Percentiles rank a stretch among this genome's conserved stretches.
Evolutionary conservation across 345 rosid genomes (phyloP).

Genomic region (Rhodomyrtus tomentosa): DNA sequence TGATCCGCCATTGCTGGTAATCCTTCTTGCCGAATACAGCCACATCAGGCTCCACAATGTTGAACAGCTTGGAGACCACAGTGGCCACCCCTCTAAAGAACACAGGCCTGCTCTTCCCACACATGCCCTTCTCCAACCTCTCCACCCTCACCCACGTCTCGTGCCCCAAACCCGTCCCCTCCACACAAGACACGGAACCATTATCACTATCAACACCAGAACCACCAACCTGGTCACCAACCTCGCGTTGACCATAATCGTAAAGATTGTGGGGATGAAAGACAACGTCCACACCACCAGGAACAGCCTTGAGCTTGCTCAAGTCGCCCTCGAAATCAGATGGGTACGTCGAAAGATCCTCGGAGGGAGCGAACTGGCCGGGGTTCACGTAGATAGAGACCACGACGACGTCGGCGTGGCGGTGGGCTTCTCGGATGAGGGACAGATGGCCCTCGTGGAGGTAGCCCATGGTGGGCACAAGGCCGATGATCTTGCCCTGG

Average conservation of each 20-base stretch:
- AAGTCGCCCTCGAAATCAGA: conserved; percentile 78
- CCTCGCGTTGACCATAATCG: conserved; percentile 22
- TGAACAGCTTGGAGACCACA: conserved; percentile 68
- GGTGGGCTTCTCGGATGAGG: conserved; percentile 50
- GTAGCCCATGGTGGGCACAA: conserved; percentile 89
- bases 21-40: conserved; percentile 81
- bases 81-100: conserved; percentile 88
- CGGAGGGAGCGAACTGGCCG: conserved; percentile 88
- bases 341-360: conserved; percentile 87
- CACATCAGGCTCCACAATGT: conserved; percentile 82
- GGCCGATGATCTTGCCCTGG: conserved; percentile 53
- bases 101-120: conserved; percentile 87
- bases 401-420: conserved; percentile 38
- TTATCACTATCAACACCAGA: background rate
- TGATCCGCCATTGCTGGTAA: conserved; percentile 75
- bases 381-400: conserved; percentile 90
- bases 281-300: conserved; percentile 50
- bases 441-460: conserved; percentile 83
- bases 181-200: conserved; percentile 46
- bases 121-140: conserved; percentile 74
- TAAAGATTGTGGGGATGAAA: conserved; percentile 71
- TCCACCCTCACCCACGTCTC: conserved; percentile 94
- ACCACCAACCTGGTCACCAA: background rate
- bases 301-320: conserved; percentile 39
- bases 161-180: conserved; percentile 49